phyloP scores from a whole-genome alignment of 768 basidiomycete genomes.

The Trametes villosa region DNA sequence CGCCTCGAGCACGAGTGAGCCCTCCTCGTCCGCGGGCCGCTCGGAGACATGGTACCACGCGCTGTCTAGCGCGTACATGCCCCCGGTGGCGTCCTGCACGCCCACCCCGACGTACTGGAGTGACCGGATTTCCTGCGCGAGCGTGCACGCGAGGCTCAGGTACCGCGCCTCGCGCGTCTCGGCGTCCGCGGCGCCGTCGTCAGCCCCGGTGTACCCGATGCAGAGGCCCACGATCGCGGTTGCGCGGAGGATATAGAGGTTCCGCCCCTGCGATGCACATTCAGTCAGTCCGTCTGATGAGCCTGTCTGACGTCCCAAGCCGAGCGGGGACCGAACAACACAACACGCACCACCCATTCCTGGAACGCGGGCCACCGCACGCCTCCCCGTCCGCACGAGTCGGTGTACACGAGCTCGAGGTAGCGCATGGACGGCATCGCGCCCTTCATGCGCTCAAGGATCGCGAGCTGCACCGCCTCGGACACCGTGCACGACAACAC shows the following conservation, averaged over 20 bases:
- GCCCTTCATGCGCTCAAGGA: conserved; percentile 22
- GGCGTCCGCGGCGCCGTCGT: neutral
- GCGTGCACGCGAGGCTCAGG: conserved; percentile 10
- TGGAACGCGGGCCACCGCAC: conserved; percentile 12
- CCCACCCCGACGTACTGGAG: conserved; percentile 21
- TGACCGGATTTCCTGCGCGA: conserved; percentile 10
- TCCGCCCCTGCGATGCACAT: conserved; percentile 9
- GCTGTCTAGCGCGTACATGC: conserved; percentile 12
- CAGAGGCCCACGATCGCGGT: conserved; percentile 18
- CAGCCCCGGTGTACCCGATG: conserved; percentile 11
- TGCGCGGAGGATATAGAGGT: conserved; percentile 18
- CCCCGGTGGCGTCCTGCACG: conserved; percentile 5
- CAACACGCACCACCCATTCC: conserved; percentile 10
- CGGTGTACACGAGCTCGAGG: conserved; percentile 23
- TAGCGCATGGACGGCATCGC: conserved; percentile 24
- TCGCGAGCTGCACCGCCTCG: conserved; percentile 2
- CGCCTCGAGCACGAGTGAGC: conserved; percentile 11
- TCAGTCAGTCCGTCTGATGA: too few relatives aligned
- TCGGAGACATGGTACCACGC: conserved; percentile 18
- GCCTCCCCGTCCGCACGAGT: conserved; percentile 6
- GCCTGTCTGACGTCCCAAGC: conserved; percentile 6
- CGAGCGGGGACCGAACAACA: too few relatives aligned
- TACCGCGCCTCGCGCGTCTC: conserved; percentile 1
- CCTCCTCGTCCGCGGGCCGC: conserved; percentile 14
- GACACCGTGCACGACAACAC: conserved; percentile 24